Base-by-base conservation (phyloP, 2,329 filamentous ascomycete species). In the Cladosporium sp. region DNA sequence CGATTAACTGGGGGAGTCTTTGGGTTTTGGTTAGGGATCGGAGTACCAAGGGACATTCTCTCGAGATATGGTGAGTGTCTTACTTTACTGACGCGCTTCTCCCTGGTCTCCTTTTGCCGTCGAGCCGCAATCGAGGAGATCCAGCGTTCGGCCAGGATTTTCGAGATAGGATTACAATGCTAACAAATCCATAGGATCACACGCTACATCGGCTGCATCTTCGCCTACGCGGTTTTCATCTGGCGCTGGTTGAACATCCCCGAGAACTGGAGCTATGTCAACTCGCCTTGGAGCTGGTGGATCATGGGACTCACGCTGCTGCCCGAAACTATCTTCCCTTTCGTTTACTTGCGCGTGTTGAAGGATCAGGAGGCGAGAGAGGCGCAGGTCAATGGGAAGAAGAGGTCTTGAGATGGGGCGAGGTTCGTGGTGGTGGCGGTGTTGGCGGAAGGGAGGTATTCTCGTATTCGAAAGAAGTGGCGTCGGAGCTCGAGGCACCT, bases 31-130 rank as follows among this genome's bases (percentile, higher is more conserved):
- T 69, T 20, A 59, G 59, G 30, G 54, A 64, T 17, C 43, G 62
- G 32, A 61, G 68, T 51, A 66, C 67, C 2, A 69, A 66, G 34
- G 69, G 69, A 6, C 68, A 71, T 55, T 67, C 62, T 43, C 45
- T 71, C 7, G 69, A 71, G 56, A 70, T 71, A 8, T 71, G 69
- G 68, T 70, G 50, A 37, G 67, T 50, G n/a, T n/a, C n/a, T n/a
- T n/a, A n/a, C n/a, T n/a, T n/a, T n/a, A n/a, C n/a, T n/a, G n/a
- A n/a, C n/a, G n/a, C n/a, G n/a, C n/a, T n/a, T n/a, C n/a, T n/a
- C n/a, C n/a, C n/a, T n/a, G n/a, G 11, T 3, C 20, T 17, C n/a
- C n/a, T n/a, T n/a, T n/a, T n/a, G n/a, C n/a, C n/a, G n/a, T n/a
- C n/a, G n/a, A n/a, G n/a, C n/a, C n/a, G n/a, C n/a, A n/a, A n/a